These are phyloP conservation scores for Gossypium mustelinum DNA, from an alignment of 345 rosid genomes.

Conservation along the genomic window DNA sequence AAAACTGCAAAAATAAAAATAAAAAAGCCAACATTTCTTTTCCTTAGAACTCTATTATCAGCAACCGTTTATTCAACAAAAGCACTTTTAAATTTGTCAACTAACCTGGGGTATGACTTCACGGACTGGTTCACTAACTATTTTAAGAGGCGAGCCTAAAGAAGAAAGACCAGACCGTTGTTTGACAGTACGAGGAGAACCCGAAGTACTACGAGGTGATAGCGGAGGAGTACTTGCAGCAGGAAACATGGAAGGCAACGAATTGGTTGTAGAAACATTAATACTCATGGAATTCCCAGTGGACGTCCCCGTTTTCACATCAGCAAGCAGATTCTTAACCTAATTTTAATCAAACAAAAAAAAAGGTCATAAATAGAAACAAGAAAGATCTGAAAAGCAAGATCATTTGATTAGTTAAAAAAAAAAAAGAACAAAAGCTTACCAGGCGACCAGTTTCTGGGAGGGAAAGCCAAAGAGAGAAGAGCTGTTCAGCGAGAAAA, in stretches of 20 bases:
- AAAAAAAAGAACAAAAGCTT: slow-evolving; percentile 6
- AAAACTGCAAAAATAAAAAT: slow-evolving; percentile 48
- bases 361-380: neutral
- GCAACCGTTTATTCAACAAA: neutral
- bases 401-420: neutral
- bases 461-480: slow-evolving; percentile 84
- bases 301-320: slow-evolving; percentile 50
- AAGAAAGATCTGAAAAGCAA: neutral
- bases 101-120: slow-evolving; percentile 81
- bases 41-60: neutral
- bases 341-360: slow-evolving; percentile 12
- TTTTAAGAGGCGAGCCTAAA: slow-evolving; percentile 71
- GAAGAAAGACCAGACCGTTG: slow-evolving; percentile 64
- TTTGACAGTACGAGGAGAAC: slow-evolving; percentile 66
- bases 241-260: slow-evolving; percentile 79
- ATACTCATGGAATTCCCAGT: slow-evolving; percentile 41
- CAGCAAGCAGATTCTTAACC: slow-evolving; percentile 72
- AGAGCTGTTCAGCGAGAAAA: slow-evolving; percentile 54
- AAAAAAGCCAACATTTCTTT: neutral
- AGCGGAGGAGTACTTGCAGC: slow-evolving; percentile 86
- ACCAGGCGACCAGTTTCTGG: slow-evolving; percentile 69
- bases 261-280: slow-evolving; percentile 43
- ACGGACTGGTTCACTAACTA: slow-evolving; percentile 55
- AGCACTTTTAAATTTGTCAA: neutral
- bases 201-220: slow-evolving; percentile 74